These are phyloP conservation scores for Pseudopithomyces maydicus DNA, from an alignment of 2,329 filamentous ascomycete genomes.

Conservation along the genomic window DNA sequence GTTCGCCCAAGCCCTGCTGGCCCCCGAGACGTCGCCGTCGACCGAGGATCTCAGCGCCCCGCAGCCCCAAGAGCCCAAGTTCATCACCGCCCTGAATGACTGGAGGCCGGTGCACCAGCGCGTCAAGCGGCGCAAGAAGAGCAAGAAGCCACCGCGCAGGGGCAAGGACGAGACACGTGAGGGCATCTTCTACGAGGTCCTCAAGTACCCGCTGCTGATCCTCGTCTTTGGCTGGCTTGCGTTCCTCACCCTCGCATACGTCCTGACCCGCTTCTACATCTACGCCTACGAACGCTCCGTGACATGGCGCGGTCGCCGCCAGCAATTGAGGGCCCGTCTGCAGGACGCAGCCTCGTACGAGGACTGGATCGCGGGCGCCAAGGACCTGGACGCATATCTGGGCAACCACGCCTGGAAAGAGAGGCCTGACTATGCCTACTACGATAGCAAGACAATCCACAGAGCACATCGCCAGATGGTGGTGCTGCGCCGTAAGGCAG, in stretches of 20 bases:
- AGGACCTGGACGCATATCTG: slow-evolving; percentile 77
- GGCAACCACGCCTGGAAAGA: slow-evolving; percentile 82
- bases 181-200: slow-evolving; percentile 83
- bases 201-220: slow-evolving; percentile 90
- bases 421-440: slow-evolving; percentile 75
- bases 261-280: slow-evolving; percentile 86
- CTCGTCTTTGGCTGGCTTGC: slow-evolving; percentile 81
- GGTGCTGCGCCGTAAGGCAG: slow-evolving; percentile 60
- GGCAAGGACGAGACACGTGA: slow-evolving; percentile 90
- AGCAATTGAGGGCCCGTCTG: slow-evolving; percentile 72
- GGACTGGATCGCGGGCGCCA: slow-evolving; percentile 82
- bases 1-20: slow-evolving; percentile 81
- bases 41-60: slow-evolving; percentile 58
- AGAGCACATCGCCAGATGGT: slow-evolving; percentile 78
- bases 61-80: slow-evolving; percentile 54
- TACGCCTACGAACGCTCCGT: slow-evolving; percentile 89
- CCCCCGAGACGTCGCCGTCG: slow-evolving; percentile 74
- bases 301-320: slow-evolving; percentile 82
- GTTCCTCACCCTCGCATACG: slow-evolving; percentile 74
- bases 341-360: slow-evolving; percentile 74
- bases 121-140: slow-evolving; percentile 55
- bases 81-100: slow-evolving; percentile 91
- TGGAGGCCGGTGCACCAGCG: slow-evolving; percentile 88
- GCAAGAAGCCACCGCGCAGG: slow-evolving; percentile 47
- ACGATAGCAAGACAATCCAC: slow-evolving; percentile 83